A percentile compares a stretch with the other conserved stretches of the same genome.
Evolutionary conservation across 176 grass and related monocot genomes (phyloP).

Genomic region (Ensete ventricosum): DNA sequence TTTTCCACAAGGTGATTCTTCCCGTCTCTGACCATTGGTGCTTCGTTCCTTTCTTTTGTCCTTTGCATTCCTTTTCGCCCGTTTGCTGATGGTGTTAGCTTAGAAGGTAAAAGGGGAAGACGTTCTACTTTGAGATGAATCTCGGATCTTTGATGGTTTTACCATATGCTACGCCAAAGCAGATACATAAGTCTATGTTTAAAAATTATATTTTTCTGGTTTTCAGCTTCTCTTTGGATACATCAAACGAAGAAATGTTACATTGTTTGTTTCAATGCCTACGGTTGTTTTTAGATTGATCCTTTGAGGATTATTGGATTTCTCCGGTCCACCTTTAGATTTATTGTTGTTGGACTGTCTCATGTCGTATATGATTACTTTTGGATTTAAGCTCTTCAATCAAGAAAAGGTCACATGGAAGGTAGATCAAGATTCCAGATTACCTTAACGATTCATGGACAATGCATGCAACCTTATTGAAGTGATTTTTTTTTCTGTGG

Average conservation of each 20-base stretch:
- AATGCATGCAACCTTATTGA: too few species aligned
- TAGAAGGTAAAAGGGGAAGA: background rate
- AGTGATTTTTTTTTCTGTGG: too few species aligned
- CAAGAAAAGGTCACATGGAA: too few species aligned
- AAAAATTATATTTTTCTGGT: background rate
- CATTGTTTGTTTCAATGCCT: background rate
- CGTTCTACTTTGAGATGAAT: background rate
- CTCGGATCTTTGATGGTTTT: background rate
- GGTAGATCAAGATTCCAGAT: too few species aligned
- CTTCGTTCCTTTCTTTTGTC: too few species aligned
- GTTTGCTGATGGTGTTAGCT: too few species aligned
- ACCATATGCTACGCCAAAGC: background rate
- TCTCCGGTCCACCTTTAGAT: background rate
- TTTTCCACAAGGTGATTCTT: constrained; percentile 5
- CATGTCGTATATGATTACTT: background rate
- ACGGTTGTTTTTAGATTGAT: too few species aligned
- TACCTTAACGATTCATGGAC: too few species aligned
- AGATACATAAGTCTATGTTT: background rate
- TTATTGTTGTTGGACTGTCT: background rate
- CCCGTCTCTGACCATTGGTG: too few species aligned
- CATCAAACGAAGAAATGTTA: too few species aligned
- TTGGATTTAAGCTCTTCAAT: too few species aligned
- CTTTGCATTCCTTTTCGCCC: background rate
- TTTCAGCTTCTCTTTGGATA: background rate
- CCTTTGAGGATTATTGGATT: background rate